Conservation (phyloP, 1,284 basidiomycete genomes). For the Apiotrichum mycotoxinovorans region DNA sequence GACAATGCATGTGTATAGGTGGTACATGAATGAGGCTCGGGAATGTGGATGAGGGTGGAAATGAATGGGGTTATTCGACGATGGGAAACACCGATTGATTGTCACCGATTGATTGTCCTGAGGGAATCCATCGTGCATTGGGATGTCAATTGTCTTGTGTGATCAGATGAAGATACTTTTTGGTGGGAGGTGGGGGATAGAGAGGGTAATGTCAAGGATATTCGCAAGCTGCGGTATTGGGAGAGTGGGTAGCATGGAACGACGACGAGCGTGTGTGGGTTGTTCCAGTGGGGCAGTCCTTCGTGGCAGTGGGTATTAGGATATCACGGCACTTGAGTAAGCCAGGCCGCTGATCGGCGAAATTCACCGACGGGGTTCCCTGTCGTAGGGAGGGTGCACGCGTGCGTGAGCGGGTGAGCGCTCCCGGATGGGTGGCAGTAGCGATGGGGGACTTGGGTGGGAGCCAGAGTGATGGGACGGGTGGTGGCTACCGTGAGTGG, state of each 20-base stretch:
- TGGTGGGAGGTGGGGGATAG: no score
- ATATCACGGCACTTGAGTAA: not conserved
- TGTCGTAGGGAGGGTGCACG: slow-evolving; percentile 10
- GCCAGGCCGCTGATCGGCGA: not conserved
- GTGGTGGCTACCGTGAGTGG: not conserved
- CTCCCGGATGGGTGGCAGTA: slow-evolving; percentile 16
- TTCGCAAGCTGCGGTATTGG: no score
- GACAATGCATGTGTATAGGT: slow-evolving; percentile 4
- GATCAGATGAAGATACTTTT: no score
- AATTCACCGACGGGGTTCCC: slow-evolving; percentile 10
- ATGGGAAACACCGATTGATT: not conserved
- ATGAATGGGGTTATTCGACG: not conserved
- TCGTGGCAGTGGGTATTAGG: not conserved
- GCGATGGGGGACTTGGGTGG: slow-evolving; percentile 9
- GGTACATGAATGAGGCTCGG: not conserved
- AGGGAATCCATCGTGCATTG: no score
- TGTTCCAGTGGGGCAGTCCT: no score
- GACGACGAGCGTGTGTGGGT: no score
- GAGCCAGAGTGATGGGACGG: not conserved
- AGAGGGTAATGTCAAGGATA: no score
- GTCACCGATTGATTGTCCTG: no score
- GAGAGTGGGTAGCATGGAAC: no score
- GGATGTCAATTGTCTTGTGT: no score
- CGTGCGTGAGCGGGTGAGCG: slow-evolving; percentile 6
- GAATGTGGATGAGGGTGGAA: not conserved